These are phyloP conservation scores for Phalaenopsis aphrodite DNA, from an alignment of 106 monocot genomes.

Conservation along the genomic window DNA sequence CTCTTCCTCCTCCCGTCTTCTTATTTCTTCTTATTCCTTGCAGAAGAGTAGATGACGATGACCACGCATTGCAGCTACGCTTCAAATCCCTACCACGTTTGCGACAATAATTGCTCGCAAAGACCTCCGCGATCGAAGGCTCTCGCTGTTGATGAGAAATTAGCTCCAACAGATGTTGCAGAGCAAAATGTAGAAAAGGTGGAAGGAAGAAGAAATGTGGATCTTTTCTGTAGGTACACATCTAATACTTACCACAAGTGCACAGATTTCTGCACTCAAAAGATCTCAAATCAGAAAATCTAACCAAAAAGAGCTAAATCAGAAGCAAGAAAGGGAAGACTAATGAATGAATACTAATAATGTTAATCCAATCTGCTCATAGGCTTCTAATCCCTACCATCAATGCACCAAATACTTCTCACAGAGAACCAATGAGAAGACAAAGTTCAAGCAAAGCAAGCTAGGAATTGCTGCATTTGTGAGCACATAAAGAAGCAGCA, in stretches of 20 bases:
- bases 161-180: conserved; percentile 8
- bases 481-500: neutral
- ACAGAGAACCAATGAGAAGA: neutral
- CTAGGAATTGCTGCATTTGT: neutral
- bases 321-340: neutral
- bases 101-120: neutral
- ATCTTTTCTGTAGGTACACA: conserved; percentile 13
- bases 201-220: neutral
- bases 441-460: neutral
- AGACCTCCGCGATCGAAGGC: neutral
- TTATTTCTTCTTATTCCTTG: neutral
- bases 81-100: neutral
- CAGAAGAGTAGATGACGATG: neutral
- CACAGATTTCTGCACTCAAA: conserved; percentile 16
- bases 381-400: neutral
- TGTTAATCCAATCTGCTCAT: neutral
- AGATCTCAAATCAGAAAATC: no score
- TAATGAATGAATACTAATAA: neutral
- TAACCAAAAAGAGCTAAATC: neutral
- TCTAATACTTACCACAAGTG: conserved; percentile 35
- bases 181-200: neutral
- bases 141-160: neutral
- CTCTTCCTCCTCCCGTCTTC: neutral
- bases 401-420: neutral
- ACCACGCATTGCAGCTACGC: neutral